Evolutionary conservation across 1,139 yeast genomes (phyloP), one percentile per base, ranked within the genome.

Genomic region (Geotrichum fermentans): DNA sequence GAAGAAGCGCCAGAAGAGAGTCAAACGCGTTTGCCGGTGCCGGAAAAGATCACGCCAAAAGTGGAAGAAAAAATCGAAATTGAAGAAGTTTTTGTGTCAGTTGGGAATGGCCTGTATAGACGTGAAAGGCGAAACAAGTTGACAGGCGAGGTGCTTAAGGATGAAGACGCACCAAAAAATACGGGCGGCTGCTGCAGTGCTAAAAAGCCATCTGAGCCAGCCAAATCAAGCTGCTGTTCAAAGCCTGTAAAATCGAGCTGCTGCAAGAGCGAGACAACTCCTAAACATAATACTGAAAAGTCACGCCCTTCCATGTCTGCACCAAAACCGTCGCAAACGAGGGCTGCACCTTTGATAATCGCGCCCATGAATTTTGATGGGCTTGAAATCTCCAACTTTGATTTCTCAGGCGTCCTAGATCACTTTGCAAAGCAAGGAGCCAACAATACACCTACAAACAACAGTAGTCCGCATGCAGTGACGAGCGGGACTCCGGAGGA

Each of bases 311-410:
- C 29, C 14, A 22, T 8, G 17, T 21, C n/a, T 4, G 10, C 4
- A 38, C 21, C 8, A 38, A 22, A 8, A 26, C 32, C 21, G 17
- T 26, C 24, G 20, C n/a, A 14, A 7, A 26, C 36, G 21, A 26
- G 28, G 4, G 39, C 38, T 10, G 47, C 56, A 11, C 70, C 69
- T 8, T 47, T 58, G 17, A 55, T 66, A 10, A 66, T 66, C 30
- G 70, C 69, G 3, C 70, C 70, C 17, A 66, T 66, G 70, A 55
- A 57, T 44, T 56, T 60, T 51, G 62, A 60, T 16, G 61, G 61
- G 18, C 50, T 54, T 16, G 53, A 54, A 43, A 41, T 60, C 2
- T 28, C 24, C 14, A 34, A 42, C 2, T 33, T 42, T 37, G 45
- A 48, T 18, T 36, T 51, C 21, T 38, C 16, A n/a, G 38, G 39